These are phyloP conservation scores for Chlamydomonas asymmetrica DNA, from an alignment of 139 green algal genomes.

Conservation along the genomic window DNA sequence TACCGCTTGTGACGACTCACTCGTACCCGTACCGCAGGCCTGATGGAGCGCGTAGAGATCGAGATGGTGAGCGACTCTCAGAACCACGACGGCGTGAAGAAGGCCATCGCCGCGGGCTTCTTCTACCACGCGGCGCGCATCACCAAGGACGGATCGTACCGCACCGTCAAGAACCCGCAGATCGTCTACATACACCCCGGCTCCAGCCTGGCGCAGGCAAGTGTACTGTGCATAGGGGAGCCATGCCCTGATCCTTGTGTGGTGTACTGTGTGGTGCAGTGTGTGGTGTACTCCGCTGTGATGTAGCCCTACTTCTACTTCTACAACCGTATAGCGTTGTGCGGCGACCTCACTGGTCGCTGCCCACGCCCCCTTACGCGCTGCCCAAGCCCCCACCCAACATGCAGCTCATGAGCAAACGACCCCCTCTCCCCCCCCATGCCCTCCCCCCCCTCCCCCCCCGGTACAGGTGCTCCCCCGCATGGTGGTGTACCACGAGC, in stretches of 20 bases:
- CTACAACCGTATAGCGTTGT: too few species aligned
- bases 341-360: too few species aligned
- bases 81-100: slow-evolving; percentile 75
- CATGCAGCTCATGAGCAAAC: too few species aligned
- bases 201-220: slow-evolving; percentile 74
- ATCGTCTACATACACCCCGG: slow-evolving; percentile 92
- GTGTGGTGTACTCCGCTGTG: too few species aligned
- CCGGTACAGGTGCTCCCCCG: slow-evolving; percentile 67
- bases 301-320: too few species aligned
- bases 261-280: too few species aligned
- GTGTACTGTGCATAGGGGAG: too few species aligned
- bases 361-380: too few species aligned
- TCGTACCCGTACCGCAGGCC: too few species aligned
- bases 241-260: too few species aligned
- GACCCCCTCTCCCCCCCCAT: background rate
- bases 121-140: slow-evolving; percentile 95
- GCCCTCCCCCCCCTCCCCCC: background rate
- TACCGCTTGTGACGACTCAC: too few species aligned
- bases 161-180: slow-evolving; percentile 93
- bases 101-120: slow-evolving; percentile 77
- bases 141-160: slow-evolving; percentile 89
- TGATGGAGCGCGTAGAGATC: slow-evolving; percentile 97
- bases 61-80: slow-evolving; percentile 74
- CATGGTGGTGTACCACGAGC: slow-evolving; percentile 94
- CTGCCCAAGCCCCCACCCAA: too few species aligned